These are phyloP conservation scores for Poronia punctata DNA, from an alignment of 495 filamentous ascomycete genomes.

Conservation along the genomic window DNA sequence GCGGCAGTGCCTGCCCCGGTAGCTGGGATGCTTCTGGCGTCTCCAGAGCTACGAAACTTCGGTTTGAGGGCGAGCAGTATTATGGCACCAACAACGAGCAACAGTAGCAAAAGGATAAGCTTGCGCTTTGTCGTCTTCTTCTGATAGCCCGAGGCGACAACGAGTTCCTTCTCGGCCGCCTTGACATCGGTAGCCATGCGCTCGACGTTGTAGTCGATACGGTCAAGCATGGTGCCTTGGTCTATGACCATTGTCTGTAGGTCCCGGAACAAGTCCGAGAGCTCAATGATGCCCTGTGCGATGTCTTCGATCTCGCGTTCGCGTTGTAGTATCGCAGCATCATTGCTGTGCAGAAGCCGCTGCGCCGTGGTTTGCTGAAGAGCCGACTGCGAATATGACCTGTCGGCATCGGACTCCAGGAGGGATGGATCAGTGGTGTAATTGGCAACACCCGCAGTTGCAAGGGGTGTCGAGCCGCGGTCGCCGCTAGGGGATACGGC, in stretches of 20 bases:
- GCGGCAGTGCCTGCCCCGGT: background rate
- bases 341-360: slow-evolving; percentile 65
- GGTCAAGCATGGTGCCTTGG: slow-evolving; percentile 94
- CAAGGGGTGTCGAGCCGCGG: slow-evolving; percentile 55
- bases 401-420: slow-evolving; percentile 84
- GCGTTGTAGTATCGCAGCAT: slow-evolving; percentile 79
- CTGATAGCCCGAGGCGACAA: slow-evolving; percentile 80
- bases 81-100: slow-evolving; percentile 77
- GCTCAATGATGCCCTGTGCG: slow-evolving; percentile 92
- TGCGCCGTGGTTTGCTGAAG: slow-evolving; percentile 63
- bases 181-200: slow-evolving; percentile 85
- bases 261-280: slow-evolving; percentile 93
- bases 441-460: slow-evolving; percentile 28
- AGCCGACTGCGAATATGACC: slow-evolving; percentile 83
- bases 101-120: slow-evolving; percentile 75
- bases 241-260: slow-evolving; percentile 96
- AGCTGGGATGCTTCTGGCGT: background rate
- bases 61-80: slow-evolving; percentile 84
- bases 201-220: slow-evolving; percentile 98
- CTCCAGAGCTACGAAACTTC: slow-evolving; percentile 38
- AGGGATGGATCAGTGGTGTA: slow-evolving; percentile 72
- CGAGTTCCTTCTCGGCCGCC: slow-evolving; percentile 84
- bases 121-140: slow-evolving; percentile 82
- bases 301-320: slow-evolving; percentile 98
- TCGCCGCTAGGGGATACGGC: slow-evolving; percentile 28